A percentile compares a stretch with the other conserved stretches of the same genome.
Conservation (phyloP, 495 filamentous ascomycete species). For the Sporormia fimetaria region DNA sequence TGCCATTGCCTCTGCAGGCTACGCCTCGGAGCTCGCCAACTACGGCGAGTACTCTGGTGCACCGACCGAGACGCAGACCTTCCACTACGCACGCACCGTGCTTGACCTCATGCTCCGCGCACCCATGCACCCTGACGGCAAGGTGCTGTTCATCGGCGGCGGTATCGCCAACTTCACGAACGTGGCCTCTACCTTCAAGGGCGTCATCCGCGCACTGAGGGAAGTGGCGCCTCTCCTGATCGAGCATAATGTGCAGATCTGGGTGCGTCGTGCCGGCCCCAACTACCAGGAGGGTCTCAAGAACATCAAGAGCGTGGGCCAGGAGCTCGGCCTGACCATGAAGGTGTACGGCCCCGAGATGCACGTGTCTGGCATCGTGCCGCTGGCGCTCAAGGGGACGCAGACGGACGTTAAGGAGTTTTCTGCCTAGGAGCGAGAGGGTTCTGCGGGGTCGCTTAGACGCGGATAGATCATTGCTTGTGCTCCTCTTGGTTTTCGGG, state of each 20-base stretch:
- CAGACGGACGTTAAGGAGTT: slow-evolving; percentile 40
- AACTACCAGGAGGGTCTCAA: slow-evolving; percentile 99
- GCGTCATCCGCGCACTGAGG: slow-evolving; percentile 92
- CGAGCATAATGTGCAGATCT: slow-evolving; percentile 98
- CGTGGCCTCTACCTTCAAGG: slow-evolving; percentile 96
- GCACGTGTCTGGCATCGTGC: slow-evolving; percentile 64
- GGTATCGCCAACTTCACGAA: slow-evolving; percentile 99
- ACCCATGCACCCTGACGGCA: slow-evolving; percentile 74
- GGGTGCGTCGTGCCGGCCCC: slow-evolving; percentile 96
- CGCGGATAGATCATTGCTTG: too few species aligned
- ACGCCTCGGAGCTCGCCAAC: slow-evolving; percentile 93
- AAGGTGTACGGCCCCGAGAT: slow-evolving; percentile 98
- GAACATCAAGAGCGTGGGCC: slow-evolving; percentile 95
- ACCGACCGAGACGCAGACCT: slow-evolving; percentile 95
- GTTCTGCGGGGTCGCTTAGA: too few species aligned
- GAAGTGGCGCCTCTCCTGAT: slow-evolving; percentile 75
- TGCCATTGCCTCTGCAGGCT: slow-evolving; percentile 93
- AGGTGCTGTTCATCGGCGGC: slow-evolving; percentile 98
- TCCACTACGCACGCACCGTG: slow-evolving; percentile 93
- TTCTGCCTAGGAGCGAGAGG: too few species aligned
- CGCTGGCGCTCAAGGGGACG: slow-evolving; percentile 53
- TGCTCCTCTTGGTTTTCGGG: too few species aligned
- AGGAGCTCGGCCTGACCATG: slow-evolving; percentile 86
- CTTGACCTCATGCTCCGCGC: slow-evolving; percentile 96
- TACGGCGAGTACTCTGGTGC: slow-evolving; percentile 99